Evolutionary conservation across 371 early-diverging fungal genomes (phyloP), one percentile per base, ranked within the genome.

Genomic region (Astathelohania contejeani): DNA sequence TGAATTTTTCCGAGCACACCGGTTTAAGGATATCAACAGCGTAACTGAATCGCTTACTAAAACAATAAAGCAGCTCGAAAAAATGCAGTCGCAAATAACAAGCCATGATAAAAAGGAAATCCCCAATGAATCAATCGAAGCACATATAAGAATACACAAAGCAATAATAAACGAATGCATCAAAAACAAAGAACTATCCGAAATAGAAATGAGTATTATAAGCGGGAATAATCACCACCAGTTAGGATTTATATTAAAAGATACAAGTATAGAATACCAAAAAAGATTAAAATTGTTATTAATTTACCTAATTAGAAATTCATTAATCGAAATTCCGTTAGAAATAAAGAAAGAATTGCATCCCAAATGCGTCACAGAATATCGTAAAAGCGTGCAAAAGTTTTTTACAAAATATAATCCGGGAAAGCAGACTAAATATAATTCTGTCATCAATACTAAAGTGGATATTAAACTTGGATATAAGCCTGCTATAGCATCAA

Each of bases 391-490:
- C 23, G 35, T 71, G 26, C 43, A 56, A 43, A 19, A 27, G 14
- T 70, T 62, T 49, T 10, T n/a, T 16, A 40, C 50, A 28, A 58
- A 18, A 2, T 61, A 58, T 42, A 7, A 51, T n/a, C 22, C 49
- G 1, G 26, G 20, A 10, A 38, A 24, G 3, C 2, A 12, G 22
- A 3, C 10, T 46, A 7, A 23, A 6, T 3, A 42, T 26, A 22
- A 23, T 18, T 12, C 35, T 44, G 43, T 37, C 4, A 32, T 60
- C 9, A 18, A 6, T n/a, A 48, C 46, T 25, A 16, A 49, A 12
- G n/a, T 28, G 14, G 68, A 67, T 24, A 10, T 56, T 9, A 72
- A 68, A 59, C 59, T 70, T 14, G 62, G 55, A 35, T 73, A 70
- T 49, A 46, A 56, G 24, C 65, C 73, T 2, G 60, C 63, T 14